Evolutionary conservation across 495 filamentous ascomycete species (phyloP).

Genomic region (Penicillium chermesinum): DNA sequence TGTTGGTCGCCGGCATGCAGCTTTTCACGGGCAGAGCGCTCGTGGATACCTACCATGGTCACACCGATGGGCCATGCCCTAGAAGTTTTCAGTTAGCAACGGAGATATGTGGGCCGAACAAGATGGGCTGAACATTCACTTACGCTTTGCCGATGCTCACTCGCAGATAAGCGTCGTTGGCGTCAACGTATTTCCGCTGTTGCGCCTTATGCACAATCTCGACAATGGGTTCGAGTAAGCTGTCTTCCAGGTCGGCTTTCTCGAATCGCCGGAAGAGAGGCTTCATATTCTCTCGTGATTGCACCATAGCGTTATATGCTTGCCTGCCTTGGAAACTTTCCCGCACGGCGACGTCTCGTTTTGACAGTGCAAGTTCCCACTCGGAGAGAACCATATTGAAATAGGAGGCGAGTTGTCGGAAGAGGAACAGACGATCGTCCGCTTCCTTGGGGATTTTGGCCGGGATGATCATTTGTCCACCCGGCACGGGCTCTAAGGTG

Average conservation of each 20-base stretch:
- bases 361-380: slow-evolving; percentile 75
- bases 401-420: slow-evolving; percentile 83
- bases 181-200: slow-evolving; percentile 86
- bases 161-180: slow-evolving; percentile 89
- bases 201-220: slow-evolving; percentile 92
- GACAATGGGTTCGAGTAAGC: slow-evolving; percentile 76
- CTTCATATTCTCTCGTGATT: slow-evolving; percentile 76
- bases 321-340: slow-evolving; percentile 71
- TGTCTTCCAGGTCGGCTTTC: slow-evolving; percentile 67
- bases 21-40: slow-evolving; percentile 90
- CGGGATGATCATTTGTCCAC: slow-evolving; percentile 81
- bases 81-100: slow-evolving; percentile 15
- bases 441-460: slow-evolving; percentile 50
- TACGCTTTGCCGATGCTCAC: slow-evolving; percentile 94
- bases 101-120: too few relatives aligned
- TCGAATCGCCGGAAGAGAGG: slow-evolving; percentile 91
- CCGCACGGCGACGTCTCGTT: slow-evolving; percentile 56
- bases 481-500: slow-evolving; percentile 66
- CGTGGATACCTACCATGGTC: slow-evolving; percentile 94
- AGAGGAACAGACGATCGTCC: slow-evolving; percentile 61
- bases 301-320: slow-evolving; percentile 72
- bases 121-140: too few relatives aligned
- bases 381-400: slow-evolving; percentile 88
- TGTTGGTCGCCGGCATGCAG: slow-evolving; percentile 81
- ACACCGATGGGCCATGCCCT: slow-evolving; percentile 97